phyloP scores from a whole-genome alignment of 331 rosid genomes.

The Malus hybrid region DNA sequence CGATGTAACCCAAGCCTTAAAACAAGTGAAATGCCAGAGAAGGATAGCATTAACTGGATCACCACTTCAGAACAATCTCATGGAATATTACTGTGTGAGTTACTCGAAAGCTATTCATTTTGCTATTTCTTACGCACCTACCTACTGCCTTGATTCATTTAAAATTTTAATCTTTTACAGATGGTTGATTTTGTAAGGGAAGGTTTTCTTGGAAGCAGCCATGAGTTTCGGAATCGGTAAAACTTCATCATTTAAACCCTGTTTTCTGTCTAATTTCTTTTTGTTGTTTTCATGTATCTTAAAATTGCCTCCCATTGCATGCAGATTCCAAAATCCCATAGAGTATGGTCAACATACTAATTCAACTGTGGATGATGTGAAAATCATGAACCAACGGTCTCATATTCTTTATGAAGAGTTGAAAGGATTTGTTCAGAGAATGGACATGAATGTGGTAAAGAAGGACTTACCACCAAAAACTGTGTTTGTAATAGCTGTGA shows the following conservation, averaged over 20 bases:
- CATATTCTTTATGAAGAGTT: constrained; percentile 84
- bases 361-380: constrained; percentile 81
- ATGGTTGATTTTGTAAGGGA: constrained; percentile 99
- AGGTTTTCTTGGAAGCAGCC: constrained; percentile 99
- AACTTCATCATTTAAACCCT: constrained; percentile 26
- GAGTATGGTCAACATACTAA: constrained; percentile 98
- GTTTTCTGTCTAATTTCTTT: constrained; percentile 1
- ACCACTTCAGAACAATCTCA: constrained; percentile 96
- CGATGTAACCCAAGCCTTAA: constrained; percentile 85
- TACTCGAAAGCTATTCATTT: background rate
- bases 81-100: constrained; percentile 98
- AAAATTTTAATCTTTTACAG: constrained; percentile 38
- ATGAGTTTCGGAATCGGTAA: constrained; percentile 95
- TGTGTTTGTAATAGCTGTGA: constrained; percentile 85
- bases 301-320: constrained; percentile 13
- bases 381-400: constrained; percentile 98
- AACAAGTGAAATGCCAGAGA: constrained; percentile 94
- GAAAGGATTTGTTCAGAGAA: constrained; percentile 95
- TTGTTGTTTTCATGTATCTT: constrained; percentile 3
- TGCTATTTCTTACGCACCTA: background rate
- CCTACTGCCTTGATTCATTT: background rate
- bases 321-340: constrained; percentile 96
- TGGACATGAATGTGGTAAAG: constrained; percentile 95
- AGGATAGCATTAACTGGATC: constrained; percentile 97
- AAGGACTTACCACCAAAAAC: constrained; percentile 97